Conservation (phyloP, 1,284 basidiomycete genomes). For the Pseudozyma thailandica region DNA sequence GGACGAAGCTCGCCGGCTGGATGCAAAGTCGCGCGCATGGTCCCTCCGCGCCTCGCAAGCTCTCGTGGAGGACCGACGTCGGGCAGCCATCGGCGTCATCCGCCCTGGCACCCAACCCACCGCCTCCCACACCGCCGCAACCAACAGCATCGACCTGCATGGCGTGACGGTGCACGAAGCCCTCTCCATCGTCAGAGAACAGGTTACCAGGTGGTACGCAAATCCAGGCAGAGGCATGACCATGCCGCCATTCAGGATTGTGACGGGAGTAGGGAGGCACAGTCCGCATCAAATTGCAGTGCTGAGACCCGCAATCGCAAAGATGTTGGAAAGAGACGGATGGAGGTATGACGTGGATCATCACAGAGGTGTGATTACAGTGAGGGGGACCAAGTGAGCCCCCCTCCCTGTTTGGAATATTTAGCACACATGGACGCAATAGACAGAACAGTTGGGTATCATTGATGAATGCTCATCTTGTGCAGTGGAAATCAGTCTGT, state of each 20-base stretch:
- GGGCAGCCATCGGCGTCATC: constrained; percentile 31
- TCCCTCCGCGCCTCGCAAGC: constrained; percentile 63
- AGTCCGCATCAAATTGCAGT: constrained; percentile 65
- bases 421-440: too few species aligned
- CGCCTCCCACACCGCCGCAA: constrained; percentile 14
- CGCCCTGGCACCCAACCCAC: constrained; percentile 8
- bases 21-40: constrained; percentile 66
- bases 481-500: constrained; percentile 6
- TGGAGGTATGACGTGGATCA: constrained; percentile 61
- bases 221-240: constrained; percentile 20
- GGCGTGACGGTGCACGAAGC: constrained; percentile 67
- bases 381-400: constrained; percentile 35
- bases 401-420: neutral
- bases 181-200: constrained; percentile 64
- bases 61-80: constrained; percentile 63
- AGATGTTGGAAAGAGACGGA: constrained; percentile 64
- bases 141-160: constrained; percentile 66
- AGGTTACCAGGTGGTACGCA: constrained; percentile 62
- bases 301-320: constrained; percentile 65
- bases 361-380: constrained; percentile 39
- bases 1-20: constrained; percentile 66
- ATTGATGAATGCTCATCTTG: neutral
- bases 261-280: constrained; percentile 68
- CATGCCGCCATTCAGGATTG: constrained; percentile 62
- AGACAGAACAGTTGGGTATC: neutral